phyloP scores from a whole-genome alignment of 169 alveolate species.

The Plasmodium fragile region DNA sequence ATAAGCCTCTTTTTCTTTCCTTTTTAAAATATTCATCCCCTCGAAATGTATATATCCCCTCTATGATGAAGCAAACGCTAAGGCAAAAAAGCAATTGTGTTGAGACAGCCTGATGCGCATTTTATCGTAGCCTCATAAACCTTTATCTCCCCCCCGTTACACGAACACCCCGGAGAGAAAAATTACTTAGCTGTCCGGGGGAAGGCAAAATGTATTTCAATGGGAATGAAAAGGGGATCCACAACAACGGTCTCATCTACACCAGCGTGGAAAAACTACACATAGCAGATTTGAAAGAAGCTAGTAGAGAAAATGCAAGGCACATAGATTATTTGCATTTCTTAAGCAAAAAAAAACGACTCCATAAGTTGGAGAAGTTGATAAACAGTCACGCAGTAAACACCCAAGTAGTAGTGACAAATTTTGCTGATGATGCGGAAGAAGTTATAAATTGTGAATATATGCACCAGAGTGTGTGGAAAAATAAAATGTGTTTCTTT shows the following conservation, averaged over 20 bases:
- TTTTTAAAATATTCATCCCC: not conserved
- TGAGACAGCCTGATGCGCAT: not conserved
- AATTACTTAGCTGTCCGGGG: not conserved
- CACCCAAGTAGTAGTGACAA: conserved; percentile 56
- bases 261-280: conserved; percentile 20
- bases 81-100: not conserved
- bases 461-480: conserved; percentile 18
- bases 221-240: conserved; percentile 13
- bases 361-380: conserved; percentile 6
- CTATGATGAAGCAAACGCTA: not conserved
- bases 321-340: conserved; percentile 11
- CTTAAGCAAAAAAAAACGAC: conserved; percentile 27
- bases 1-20: not conserved
- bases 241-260: conserved; percentile 44
- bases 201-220: conserved; percentile 23
- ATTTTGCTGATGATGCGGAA: conserved; percentile 34
- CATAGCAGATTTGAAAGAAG: conserved; percentile 7
- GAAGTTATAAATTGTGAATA: conserved; percentile 40
- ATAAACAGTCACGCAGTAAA: conserved; percentile 14
- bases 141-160: not conserved
- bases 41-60: not conserved
- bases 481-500: conserved; percentile 17
- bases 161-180: not conserved
- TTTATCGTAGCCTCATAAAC: not conserved
- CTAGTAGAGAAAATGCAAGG: not conserved